phyloP scores from a whole-genome alignment of 2,329 filamentous ascomycete species.

The Cladorrhinum sp. region DNA sequence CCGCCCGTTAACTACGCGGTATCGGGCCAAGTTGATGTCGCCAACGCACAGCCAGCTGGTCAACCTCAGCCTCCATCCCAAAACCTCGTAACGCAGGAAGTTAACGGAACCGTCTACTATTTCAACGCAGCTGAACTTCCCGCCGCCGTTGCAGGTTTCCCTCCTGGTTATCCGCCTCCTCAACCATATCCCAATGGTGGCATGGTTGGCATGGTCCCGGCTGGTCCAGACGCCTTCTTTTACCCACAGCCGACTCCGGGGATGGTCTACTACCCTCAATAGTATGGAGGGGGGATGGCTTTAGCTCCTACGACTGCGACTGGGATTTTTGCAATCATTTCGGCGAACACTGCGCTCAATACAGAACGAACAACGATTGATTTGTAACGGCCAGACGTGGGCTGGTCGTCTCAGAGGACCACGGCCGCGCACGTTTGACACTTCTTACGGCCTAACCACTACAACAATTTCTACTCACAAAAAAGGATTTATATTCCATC shows the following conservation, averaged over 20 bases:
- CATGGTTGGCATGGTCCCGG: constrained; percentile 71
- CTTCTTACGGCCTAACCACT: not conserved
- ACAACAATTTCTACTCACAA: not conserved
- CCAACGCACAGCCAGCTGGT: constrained; percentile 32
- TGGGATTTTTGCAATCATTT: not conserved
- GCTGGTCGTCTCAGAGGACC: not conserved
- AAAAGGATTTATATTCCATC: not conserved
- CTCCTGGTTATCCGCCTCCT: constrained; percentile 30
- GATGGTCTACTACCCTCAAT: constrained; percentile 62
- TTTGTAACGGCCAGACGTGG: not conserved
- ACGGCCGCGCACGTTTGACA: not conserved
- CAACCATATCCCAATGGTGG: constrained; percentile 52
- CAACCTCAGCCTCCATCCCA: constrained; percentile 47
- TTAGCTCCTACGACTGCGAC: not conserved
- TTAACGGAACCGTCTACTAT: constrained; percentile 95
- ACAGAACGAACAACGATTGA: not conserved
- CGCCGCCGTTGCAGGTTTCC: constrained; percentile 22
- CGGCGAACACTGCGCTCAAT: not conserved
- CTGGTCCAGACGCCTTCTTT: constrained; percentile 67
- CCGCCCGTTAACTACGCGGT: constrained; percentile 42
- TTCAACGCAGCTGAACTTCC: constrained; percentile 63
- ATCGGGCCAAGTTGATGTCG: constrained; percentile 40
- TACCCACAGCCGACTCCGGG: constrained; percentile 56
- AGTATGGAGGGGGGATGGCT: constrained; percentile 32
- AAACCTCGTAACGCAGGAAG: constrained; percentile 73